These are phyloP conservation scores for Aspergillus terreus DNA, from an alignment of 2,329 filamentous ascomycete species.

Conservation along the genomic window DNA sequence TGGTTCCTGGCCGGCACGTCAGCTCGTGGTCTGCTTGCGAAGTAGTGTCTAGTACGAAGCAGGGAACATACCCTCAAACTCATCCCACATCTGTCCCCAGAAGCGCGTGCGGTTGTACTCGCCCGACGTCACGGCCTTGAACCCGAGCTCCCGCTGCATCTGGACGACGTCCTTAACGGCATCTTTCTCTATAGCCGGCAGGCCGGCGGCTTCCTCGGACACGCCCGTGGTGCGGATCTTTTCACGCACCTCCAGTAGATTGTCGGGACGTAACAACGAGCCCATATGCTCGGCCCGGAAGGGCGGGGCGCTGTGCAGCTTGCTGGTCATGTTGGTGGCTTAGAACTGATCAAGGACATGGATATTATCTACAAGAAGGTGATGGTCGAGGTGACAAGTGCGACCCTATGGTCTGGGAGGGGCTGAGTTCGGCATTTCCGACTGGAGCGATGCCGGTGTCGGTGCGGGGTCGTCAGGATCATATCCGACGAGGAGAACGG, in stretches of 20 bases:
- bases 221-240: slow-evolving; percentile 40
- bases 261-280: slow-evolving; percentile 63
- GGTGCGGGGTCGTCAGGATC: no score
- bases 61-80: no score
- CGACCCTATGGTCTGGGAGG: no score
- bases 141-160: slow-evolving; percentile 60
- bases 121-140: slow-evolving; percentile 64
- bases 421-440: no score
- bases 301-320: slow-evolving; percentile 48
- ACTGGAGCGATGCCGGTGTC: no score
- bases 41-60: no score
- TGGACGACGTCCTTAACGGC: slow-evolving; percentile 63
- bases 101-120: slow-evolving; percentile 57
- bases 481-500: no score
- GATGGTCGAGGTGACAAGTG: no score
- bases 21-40: no score
- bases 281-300: slow-evolving; percentile 72
- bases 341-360: no score
- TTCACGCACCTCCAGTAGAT: slow-evolving; percentile 52
- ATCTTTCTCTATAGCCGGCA: slow-evolving; percentile 60
- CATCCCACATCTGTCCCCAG: not conserved
- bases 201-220: slow-evolving; percentile 57
- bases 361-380: no score
- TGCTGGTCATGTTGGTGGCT: slow-evolving; percentile 21
- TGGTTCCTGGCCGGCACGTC: slow-evolving; percentile 13